These are phyloP conservation scores for Coniella lustricola DNA, from an alignment of 2,329 filamentous ascomycete species.

Conservation along the genomic window DNA sequence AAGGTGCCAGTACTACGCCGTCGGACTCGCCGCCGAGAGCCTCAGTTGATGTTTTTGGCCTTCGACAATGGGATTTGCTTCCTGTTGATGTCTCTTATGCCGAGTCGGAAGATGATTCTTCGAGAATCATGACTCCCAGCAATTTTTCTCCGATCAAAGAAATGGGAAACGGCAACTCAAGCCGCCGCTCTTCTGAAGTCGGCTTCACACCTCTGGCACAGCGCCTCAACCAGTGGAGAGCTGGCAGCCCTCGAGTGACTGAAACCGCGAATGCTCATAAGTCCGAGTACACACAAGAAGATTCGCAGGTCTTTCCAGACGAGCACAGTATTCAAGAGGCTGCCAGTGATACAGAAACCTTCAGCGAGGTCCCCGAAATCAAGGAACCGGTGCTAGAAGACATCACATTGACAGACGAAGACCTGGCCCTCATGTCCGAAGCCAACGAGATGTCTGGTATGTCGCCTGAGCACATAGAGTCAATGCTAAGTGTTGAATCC, in stretches of 20 bases:
- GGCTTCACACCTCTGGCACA: constrained; percentile 56
- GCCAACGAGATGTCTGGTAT: constrained; percentile 54
- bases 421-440: constrained; percentile 50
- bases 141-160: constrained; percentile 19
- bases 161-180: constrained; percentile 15
- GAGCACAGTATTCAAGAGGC: constrained; percentile 27
- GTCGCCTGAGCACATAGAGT: constrained; percentile 35
- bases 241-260: constrained; percentile 42
- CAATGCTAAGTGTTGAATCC: constrained; percentile 24
- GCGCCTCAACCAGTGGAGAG: constrained; percentile 43
- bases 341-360: constrained; percentile 22
- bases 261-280: constrained; percentile 20
- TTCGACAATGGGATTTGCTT: constrained; percentile 42
- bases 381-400: constrained; percentile 36
- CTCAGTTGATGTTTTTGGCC: constrained; percentile 29
- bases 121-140: constrained; percentile 8
- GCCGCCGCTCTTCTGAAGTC: constrained; percentile 28
- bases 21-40: constrained; percentile 24
- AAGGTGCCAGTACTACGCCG: constrained; percentile 21
- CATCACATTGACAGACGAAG: constrained; percentile 45
- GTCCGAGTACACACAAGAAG: constrained; percentile 15
- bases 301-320: constrained; percentile 26
- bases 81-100: constrained; percentile 38
- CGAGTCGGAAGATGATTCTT: constrained; percentile 49
- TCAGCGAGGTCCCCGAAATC: constrained; percentile 17